A percentile compares a stretch with the other conserved stretches of the same genome.
Conservation (phyloP, 2,329 filamentous ascomycete genomes). For the Leptodontidium sp. region DNA sequence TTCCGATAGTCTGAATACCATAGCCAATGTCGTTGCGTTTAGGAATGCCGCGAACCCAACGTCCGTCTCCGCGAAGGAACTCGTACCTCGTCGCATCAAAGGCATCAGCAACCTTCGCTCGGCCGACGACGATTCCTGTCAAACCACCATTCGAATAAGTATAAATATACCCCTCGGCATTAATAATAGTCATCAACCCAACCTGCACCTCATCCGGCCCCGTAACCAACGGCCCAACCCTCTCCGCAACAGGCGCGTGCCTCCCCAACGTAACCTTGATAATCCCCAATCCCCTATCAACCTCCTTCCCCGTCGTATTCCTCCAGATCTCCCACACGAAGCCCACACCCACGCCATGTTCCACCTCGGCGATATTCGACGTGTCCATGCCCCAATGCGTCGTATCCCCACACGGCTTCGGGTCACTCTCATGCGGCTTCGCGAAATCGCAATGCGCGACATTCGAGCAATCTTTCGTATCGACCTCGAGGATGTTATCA, state of each 20-base stretch:
- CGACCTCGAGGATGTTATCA: slow-evolving; percentile 12
- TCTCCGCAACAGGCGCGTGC: slow-evolving; percentile 5
- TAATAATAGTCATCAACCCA: slow-evolving; percentile 20
- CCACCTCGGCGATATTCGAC: slow-evolving; percentile 18
- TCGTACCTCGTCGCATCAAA: slow-evolving; percentile 17
- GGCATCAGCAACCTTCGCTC: slow-evolving; percentile 6
- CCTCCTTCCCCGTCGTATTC: slow-evolving; percentile 17
- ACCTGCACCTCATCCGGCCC: slow-evolving; percentile 22
- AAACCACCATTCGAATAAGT: slow-evolving; percentile 16
- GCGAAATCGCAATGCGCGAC: slow-evolving; percentile 13
- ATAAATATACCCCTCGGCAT: slow-evolving; percentile 20
- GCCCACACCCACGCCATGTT: slow-evolving; percentile 9
- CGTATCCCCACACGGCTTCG: slow-evolving; percentile 13
- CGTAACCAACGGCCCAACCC: slow-evolving; percentile 9
- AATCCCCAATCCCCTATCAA: slow-evolving; percentile 7
- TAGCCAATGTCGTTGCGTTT: slow-evolving; percentile 17
- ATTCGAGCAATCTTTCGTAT: slow-evolving; percentile 18
- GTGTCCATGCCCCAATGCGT: slow-evolving; percentile 22
- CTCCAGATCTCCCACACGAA: slow-evolving; percentile 19
- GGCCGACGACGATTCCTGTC: slow-evolving; percentile 15
- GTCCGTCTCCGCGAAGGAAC: slow-evolving; percentile 10
- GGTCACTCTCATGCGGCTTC: slow-evolving; percentile 22
- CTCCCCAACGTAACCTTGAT: slow-evolving; percentile 8
- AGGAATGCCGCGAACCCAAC: slow-evolving; percentile 16
- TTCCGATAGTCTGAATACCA: slow-evolving; percentile 10